These are phyloP conservation scores for Bacidia gigantensis DNA, from an alignment of 495 filamentous ascomycete species.

Conservation along the genomic window DNA sequence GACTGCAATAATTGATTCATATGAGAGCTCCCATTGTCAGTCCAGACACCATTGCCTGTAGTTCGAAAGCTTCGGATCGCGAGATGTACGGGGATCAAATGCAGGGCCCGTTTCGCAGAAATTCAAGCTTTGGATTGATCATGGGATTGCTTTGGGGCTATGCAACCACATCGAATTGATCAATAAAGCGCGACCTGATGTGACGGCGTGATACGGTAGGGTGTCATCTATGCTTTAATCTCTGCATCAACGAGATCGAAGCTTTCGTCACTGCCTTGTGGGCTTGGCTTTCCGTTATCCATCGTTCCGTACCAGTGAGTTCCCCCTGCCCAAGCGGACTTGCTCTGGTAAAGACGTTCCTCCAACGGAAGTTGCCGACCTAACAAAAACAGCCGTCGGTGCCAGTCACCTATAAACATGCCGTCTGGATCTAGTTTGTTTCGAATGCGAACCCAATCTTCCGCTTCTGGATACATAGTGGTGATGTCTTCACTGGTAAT, in stretches of 20 bases:
- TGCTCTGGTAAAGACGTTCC: conserved; percentile 30
- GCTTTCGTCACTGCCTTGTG: conserved; percentile 42
- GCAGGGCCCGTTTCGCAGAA: too few relatives aligned
- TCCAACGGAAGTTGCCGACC: conserved; percentile 28
- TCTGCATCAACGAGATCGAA: conserved; percentile 43
- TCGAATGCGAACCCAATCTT: conserved; percentile 52
- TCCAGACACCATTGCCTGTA: too few relatives aligned
- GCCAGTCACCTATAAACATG: conserved; percentile 88
- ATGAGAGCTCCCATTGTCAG: too few relatives aligned
- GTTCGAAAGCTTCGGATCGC: too few relatives aligned
- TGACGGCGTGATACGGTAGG: too few relatives aligned
- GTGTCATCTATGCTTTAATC: too few relatives aligned
- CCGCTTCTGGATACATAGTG: conserved; percentile 40
- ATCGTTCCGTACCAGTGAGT: conserved; percentile 40
- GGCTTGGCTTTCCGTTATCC: conserved; percentile 13
- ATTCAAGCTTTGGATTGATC: too few relatives aligned
- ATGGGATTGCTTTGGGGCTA: too few relatives aligned
- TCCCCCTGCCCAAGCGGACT: conserved; percentile 31
- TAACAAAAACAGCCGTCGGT: conserved; percentile 53
- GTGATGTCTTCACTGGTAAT: conserved; percentile 29
- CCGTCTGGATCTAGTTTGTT: conserved; percentile 72
- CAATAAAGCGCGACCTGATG: too few relatives aligned
- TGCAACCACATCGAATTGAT: too few relatives aligned
- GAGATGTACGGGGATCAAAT: too few relatives aligned
- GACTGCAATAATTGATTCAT: too few relatives aligned